Conservation (phyloP, 2,329 filamentous ascomycete genomes). For the Aureobasidium sp. region DNA sequence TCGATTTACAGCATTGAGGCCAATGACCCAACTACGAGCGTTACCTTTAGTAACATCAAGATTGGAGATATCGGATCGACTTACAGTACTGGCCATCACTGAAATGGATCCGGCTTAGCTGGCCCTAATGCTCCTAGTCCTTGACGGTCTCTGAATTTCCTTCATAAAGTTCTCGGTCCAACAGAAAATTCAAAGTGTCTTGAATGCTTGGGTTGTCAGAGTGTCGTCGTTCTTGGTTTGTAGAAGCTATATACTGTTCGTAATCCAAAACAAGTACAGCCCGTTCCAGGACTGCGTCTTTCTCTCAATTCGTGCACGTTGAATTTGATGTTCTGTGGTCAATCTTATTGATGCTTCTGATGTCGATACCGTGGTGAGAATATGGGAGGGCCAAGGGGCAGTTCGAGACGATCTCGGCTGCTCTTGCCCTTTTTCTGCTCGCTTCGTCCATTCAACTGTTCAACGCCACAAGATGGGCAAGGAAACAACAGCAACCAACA, state of each 20-base stretch:
- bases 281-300: not conserved
- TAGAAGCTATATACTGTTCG: not conserved
- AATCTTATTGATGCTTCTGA: not conserved
- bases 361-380: not conserved
- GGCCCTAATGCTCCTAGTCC: not conserved
- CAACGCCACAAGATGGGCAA: not conserved
- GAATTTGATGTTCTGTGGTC: no score
- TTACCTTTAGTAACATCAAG: conserved; percentile 51
- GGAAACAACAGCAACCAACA: conserved; percentile 8
- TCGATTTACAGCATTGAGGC: conserved; percentile 31
- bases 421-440: not conserved
- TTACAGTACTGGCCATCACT: conserved; percentile 20
- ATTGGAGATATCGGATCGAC: conserved; percentile 57
- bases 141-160: no score
- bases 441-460: not conserved
- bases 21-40: conserved; percentile 42
- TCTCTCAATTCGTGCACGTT: no score
- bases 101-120: not conserved
- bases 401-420: conserved; percentile 1
- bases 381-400: not conserved
- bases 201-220: not conserved
- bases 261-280: not conserved
- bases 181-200: not conserved
- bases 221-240: not conserved
- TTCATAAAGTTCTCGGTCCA: not conserved